Conservation (phyloP, 306 rosid genomes). For the Cercis canadensis region DNA sequence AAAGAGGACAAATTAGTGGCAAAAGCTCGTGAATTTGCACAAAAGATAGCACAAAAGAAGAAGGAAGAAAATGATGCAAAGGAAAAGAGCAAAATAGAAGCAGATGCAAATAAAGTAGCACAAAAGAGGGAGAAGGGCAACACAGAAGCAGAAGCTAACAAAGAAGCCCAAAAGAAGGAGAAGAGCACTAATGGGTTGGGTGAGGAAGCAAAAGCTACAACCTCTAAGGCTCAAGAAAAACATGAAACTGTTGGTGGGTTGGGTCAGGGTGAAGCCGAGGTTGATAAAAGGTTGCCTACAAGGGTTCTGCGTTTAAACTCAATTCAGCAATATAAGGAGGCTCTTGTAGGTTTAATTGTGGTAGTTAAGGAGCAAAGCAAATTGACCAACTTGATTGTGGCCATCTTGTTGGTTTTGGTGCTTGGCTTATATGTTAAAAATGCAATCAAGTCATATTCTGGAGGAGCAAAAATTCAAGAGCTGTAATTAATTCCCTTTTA, state of each 20-base stretch:
- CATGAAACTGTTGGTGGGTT: not conserved
- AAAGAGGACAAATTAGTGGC: not conserved
- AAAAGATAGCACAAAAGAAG: no score
- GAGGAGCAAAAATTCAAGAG: constrained; percentile 22
- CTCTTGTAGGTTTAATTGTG: constrained; percentile 12
- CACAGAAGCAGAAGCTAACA: not conserved
- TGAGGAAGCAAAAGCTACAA: not conserved
- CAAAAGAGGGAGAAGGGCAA: not conserved
- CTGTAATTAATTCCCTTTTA: not conserved
- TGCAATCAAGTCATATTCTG: constrained; percentile 18
- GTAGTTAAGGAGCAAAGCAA: constrained; percentile 38
- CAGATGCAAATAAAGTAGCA: no score
- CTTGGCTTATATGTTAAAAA: constrained; percentile 44
- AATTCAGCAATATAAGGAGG: constrained; percentile 15
- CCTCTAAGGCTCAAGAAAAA: not conserved
- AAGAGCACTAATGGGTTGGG: not conserved
- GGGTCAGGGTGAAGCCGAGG: not conserved
- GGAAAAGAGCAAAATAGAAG: not conserved
- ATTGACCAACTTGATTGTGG: constrained; percentile 48
- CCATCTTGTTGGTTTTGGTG: constrained; percentile 42
- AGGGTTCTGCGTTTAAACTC: constrained; percentile 26
- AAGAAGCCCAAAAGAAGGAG: not conserved
- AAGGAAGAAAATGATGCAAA: constrained; percentile 5
- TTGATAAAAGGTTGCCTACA: constrained; percentile 27
- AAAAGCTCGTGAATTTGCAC: not conserved